Base-by-base conservation (phyloP, 306 rosid genomes). In the Fragaria vesca region DNA sequence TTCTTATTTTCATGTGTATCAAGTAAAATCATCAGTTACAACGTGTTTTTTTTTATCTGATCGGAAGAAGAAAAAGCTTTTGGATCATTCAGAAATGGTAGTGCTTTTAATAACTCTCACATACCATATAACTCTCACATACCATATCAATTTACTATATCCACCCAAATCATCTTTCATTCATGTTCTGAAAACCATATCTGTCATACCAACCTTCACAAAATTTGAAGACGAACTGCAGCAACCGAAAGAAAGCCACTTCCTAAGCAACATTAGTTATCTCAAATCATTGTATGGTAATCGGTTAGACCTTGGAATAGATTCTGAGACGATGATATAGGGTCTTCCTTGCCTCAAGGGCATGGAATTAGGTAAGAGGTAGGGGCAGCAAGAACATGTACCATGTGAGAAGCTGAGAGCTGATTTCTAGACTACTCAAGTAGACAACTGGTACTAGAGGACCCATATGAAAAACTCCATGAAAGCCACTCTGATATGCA, bases 371-470 rank as follows among this genome's bases (percentile, higher is more conserved):
- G 10, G 67, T 12, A 15, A 61, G 42, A 6, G 74, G 45, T 8
- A 28, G 20, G 65, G 54, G 55, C 36, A 57, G 40, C 38, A 28
- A 16, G 12, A 63, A 36, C 63, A 45, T 74, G 34, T 32, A 17
- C 63, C 48, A 74, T 55, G 80, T 74, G 80, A 60, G 36, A 26
- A 12, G 66, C 38, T 60, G 38, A 60, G 66, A 69, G 30, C 3
- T 54, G 0, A 7, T 55, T 54, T 16, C 21, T n/a, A n/a, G 28
- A 55, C 28, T 4, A 55, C 8, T 8, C n/a, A 55, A 48, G 61
- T 75, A 46, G 40, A 83, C 40, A 5, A 28, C 57, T 28, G 61
- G 8, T 32, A 52, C n/a, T 8, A n/a, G 46, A 3, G 73, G 79
- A 73, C 34, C 66, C 73, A 66, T 48, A 74, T 4, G 12, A 46